phyloP scores from a whole-genome alignment of 2,329 filamentous ascomycete genomes.

The Raffaelea deltoideospora region DNA sequence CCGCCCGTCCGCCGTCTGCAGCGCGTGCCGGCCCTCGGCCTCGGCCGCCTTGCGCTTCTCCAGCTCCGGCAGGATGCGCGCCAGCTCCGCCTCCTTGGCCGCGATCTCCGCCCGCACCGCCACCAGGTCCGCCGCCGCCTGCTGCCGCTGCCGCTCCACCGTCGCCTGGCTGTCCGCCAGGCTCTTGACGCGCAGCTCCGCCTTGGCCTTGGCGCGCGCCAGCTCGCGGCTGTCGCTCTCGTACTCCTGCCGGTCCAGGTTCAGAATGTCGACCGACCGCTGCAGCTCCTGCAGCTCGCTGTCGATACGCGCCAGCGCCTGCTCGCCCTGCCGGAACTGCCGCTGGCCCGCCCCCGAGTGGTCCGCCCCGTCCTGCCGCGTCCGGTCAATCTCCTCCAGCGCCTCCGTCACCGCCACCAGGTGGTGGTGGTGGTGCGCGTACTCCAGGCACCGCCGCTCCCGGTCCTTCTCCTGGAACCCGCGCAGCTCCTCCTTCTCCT shows the following conservation, averaged over 20 bases:
- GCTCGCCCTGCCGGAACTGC: conserved; percentile 63
- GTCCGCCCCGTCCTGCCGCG: conserved; percentile 67
- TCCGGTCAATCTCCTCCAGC: conserved; percentile 70
- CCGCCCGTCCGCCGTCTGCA: conserved; percentile 62
- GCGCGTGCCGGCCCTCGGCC: conserved; percentile 49
- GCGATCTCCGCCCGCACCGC: conserved; percentile 60
- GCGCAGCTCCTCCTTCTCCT: conserved; percentile 90
- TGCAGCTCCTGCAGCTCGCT: conserved; percentile 64
- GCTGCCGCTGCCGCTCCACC: conserved; percentile 55
- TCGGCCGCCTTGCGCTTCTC: conserved; percentile 61
- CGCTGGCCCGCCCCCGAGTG: conserved; percentile 69
- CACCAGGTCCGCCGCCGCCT: conserved; percentile 57
- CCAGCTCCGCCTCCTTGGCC: conserved; percentile 61
- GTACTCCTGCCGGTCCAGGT: conserved; percentile 71
- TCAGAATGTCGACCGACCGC: conserved; percentile 70
- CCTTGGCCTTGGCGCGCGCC: conserved; percentile 65
- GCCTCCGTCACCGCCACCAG: conserved; percentile 64
- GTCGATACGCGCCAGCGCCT: conserved; percentile 62
- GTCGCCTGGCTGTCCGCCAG: conserved; percentile 70
- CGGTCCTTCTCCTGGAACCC: conserved; percentile 91
- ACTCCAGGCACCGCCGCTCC: conserved; percentile 82
- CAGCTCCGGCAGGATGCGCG: conserved; percentile 61
- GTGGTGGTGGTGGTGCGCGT: conserved; percentile 84
- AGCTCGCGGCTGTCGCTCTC: conserved; percentile 80
- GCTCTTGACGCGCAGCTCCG: conserved; percentile 71